Percentiles rank a stretch among this genome's conserved stretches.
These are phyloP conservation scores for Pythium scleroteichum DNA, from an alignment of 352 stramenopile genomes.

Conservation along the genomic window DNA sequence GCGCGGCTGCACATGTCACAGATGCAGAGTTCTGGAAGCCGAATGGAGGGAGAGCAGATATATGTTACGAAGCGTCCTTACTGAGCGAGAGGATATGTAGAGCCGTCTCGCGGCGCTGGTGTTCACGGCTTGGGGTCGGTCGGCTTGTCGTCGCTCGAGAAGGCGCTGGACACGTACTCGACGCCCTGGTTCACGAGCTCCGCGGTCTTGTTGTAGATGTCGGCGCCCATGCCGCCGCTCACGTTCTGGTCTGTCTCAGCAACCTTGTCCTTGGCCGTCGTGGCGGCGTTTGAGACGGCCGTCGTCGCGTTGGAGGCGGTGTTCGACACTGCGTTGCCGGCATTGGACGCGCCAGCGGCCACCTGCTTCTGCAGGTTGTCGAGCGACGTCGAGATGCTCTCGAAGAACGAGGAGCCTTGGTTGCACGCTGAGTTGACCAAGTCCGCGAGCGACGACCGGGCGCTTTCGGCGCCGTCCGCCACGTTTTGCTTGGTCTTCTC, in stretches of 20 bases:
- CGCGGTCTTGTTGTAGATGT: conserved; percentile 46
- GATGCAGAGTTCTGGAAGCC: too few relatives aligned
- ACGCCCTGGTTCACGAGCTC: conserved; percentile 41
- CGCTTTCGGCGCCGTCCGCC: conserved; percentile 36
- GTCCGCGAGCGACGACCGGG: conserved; percentile 44
- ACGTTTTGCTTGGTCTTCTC: conserved; percentile 31
- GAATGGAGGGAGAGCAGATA: too few relatives aligned
- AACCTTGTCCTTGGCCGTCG: conserved; percentile 33
- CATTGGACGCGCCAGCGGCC: conserved; percentile 18
- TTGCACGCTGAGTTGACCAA: conserved; percentile 55
- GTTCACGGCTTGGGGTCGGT: conserved; percentile 25
- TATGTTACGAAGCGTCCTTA: too few relatives aligned
- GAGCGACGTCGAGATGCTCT: conserved; percentile 52
- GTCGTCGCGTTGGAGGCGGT: conserved; percentile 34
- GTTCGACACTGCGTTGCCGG: too few relatives aligned
- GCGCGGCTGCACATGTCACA: conserved; percentile 1
- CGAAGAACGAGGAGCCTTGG: conserved; percentile 51
- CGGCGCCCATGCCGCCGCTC: conserved; percentile 57
- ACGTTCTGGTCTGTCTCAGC: conserved; percentile 65
- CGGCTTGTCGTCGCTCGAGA: conserved; percentile 56
- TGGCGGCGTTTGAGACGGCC: conserved; percentile 29
- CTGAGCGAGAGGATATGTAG: too few relatives aligned
- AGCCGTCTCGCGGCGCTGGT: too few relatives aligned
- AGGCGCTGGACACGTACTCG: conserved; percentile 57
- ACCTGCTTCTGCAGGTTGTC: conserved; percentile 36